Evolutionary conservation across 352 stramenopile genomes (phyloP), one percentile per base, ranked within the genome.

Genomic region (Phytophthora capsici): DNA sequence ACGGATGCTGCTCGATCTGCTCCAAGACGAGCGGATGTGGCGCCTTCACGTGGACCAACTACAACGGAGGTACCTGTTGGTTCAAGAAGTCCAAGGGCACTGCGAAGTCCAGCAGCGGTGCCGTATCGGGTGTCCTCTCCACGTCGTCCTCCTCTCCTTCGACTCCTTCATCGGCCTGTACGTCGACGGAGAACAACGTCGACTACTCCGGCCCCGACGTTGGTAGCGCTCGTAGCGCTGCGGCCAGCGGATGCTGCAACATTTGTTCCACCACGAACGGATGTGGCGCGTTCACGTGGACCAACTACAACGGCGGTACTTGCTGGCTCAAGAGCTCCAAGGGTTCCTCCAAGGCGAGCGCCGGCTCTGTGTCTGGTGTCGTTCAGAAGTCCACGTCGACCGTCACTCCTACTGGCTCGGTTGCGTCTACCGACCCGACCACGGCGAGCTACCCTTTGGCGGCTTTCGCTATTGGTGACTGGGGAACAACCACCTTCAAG

Each of bases 401-500:
- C 22, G 36, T 19, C n/a, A 19, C 36, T 20, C 13, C 36, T n/a
- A 41, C 36, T 1, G 36, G 36, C 8, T n/a, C 36, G 5, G 36
- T 41, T 41, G 36, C 49, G 14, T 54, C 54, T 48, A 30, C 55
- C 4, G 57, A 66, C n/a, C 57, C 57, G 23, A 26, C 48, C 1
- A 48, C 48, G 9, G 38, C 48, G 7, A 37, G 12, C 6, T 66
- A 59, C 48, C 43, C 57, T 1, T 19, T 66, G 38, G 49, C 47
- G 0, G 50, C 59, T 0, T 68, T 68, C 13, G 59, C 59, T n/a
- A 68, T 62, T 40, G 59, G 59, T 28, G 59, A 68, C 25, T 68
- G 59, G 59, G 59, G 59, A 14, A 68, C 59, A 1, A 62, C 59
- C 0, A 23, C 30, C 13, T 47, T 16, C 9, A 61, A 68, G 30